Conservation (phyloP, 169 alveolate species). For the Plasmodium ovale region DNA sequence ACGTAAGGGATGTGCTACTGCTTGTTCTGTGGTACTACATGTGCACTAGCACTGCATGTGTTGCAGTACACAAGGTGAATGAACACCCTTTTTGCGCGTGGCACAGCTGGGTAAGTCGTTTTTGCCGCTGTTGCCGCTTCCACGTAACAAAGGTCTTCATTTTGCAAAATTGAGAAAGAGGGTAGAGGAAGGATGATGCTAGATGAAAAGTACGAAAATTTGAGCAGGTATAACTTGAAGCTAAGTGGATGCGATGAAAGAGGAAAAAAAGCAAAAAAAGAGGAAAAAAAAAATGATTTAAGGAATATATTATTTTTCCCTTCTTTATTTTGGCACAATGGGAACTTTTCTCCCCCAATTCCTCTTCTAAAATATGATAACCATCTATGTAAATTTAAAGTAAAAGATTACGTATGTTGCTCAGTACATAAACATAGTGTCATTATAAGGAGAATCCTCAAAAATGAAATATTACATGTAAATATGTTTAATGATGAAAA, state of each 20-base stretch:
- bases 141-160: too few relatives aligned
- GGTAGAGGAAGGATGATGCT: slow-evolving; percentile 1
- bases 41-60: too few relatives aligned
- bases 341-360: slow-evolving; percentile 23
- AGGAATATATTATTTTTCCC: slow-evolving; percentile 68
- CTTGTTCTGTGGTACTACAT: too few relatives aligned
- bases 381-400: background rate
- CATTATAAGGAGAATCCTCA: slow-evolving; percentile 41
- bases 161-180: background rate
- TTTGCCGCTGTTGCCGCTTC: too few relatives aligned
- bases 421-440: slow-evolving; percentile 62
- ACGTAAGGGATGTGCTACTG: too few relatives aligned
- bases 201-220: slow-evolving; percentile 29
- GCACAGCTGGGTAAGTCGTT: background rate
- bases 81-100: too few relatives aligned
- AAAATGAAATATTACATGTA: slow-evolving; percentile 57
- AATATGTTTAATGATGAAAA: slow-evolving; percentile 60
- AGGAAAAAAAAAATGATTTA: slow-evolving; percentile 61
- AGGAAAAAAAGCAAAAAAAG: slow-evolving; percentile 20
- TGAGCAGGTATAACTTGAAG: slow-evolving; percentile 16
- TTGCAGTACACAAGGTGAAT: too few relatives aligned
- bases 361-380: slow-evolving; percentile 26
- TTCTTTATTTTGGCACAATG: slow-evolving; percentile 68
- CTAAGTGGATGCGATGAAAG: slow-evolving; percentile 20
- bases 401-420: slow-evolving; percentile 51